Evolutionary conservation across 1,284 basidiomycete species (phyloP).

Genomic region (Cutaneotrichosporon mucoides): DNA sequence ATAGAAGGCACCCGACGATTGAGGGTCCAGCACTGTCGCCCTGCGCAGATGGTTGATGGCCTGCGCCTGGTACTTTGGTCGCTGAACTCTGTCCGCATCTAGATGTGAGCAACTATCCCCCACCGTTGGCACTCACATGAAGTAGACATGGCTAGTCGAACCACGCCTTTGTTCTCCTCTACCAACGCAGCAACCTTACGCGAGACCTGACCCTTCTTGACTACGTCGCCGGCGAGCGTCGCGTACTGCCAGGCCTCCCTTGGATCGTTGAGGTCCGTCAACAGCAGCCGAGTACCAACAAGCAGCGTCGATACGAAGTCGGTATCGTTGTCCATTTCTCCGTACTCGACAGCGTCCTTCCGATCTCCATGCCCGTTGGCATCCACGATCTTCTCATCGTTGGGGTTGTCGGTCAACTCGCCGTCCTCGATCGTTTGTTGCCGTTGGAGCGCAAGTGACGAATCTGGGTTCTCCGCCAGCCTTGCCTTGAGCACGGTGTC

Average conservation of each 20-base stretch:
- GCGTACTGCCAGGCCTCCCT: conserved; percentile 48
- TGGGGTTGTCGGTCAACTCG: conserved; percentile 20
- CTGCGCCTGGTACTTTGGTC: conserved; percentile 58
- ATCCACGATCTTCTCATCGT: conserved; percentile 15
- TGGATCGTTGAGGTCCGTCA: conserved; percentile 47
- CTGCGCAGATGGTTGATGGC: conserved; percentile 60
- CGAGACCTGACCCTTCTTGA: conserved; percentile 12
- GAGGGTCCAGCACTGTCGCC: conserved; percentile 58
- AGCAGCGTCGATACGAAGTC: conserved; percentile 72
- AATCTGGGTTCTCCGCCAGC: conserved; percentile 55
- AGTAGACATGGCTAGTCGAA: conserved; percentile 45
- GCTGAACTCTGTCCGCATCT: conserved; percentile 65
- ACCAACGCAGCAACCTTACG: conserved; percentile 29
- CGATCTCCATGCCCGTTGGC: conserved; percentile 20
- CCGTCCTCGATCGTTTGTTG: conserved; percentile 19
- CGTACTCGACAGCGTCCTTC: conserved; percentile 22
- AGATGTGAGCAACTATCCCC: conserved; percentile 6
- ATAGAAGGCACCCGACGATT: conserved; percentile 63
- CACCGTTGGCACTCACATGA: conserved; percentile 21
- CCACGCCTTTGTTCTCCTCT: conserved; percentile 46
- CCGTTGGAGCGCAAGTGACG: conserved; percentile 44
- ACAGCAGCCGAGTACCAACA: conserved; percentile 70
- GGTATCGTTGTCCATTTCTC: conserved; percentile 55
- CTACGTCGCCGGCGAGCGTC: conserved; percentile 41
- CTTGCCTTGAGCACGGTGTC: conserved; percentile 74